These are phyloP conservation scores for Syzygium aqueum DNA, from an alignment of 345 rosid genomes.

Conservation along the genomic window DNA sequence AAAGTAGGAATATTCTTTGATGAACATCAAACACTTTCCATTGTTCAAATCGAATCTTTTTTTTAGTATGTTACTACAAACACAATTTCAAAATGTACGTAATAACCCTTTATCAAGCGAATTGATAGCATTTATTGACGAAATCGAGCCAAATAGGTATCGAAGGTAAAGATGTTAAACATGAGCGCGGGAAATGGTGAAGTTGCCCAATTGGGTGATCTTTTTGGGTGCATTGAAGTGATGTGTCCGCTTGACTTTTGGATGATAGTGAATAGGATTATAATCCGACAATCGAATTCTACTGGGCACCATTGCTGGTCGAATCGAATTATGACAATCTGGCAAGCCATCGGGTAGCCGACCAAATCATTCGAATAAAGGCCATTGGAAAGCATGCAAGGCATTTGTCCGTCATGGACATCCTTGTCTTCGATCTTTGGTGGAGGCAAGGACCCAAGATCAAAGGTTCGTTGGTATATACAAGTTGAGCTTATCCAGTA, in stretches of 20 bases:
- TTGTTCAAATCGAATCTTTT: neutral
- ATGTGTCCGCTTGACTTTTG: neutral
- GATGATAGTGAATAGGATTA: constrained; percentile 40
- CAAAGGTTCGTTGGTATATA: constrained; percentile 58
- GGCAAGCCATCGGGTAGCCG: constrained; percentile 46
- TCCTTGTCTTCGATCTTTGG: constrained; percentile 82
- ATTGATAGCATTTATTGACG: neutral
- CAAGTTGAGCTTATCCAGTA: neutral
- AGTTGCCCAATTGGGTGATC: neutral
- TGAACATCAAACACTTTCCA: neutral
- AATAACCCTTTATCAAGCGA: neutral
- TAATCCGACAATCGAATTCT: constrained; percentile 73
- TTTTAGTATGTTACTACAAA: neutral
- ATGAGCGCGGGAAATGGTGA: neutral
- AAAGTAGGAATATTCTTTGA: neutral
- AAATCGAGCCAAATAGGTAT: neutral
- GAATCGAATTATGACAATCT: constrained; percentile 93
- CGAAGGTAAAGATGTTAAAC: neutral
- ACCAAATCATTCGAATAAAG: constrained; percentile 58
- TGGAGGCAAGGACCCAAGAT: constrained; percentile 65
- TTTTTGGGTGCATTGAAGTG: neutral
- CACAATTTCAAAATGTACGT: neutral
- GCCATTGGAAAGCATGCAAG: constrained; percentile 73
- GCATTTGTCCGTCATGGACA: constrained; percentile 67
- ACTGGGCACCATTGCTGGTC: constrained; percentile 83